A percentile compares a stretch with the other conserved stretches of the same genome.
Evolutionary conservation across 2,329 filamentous ascomycete species (phyloP).

Genomic region (Cladosporium sp.): DNA sequence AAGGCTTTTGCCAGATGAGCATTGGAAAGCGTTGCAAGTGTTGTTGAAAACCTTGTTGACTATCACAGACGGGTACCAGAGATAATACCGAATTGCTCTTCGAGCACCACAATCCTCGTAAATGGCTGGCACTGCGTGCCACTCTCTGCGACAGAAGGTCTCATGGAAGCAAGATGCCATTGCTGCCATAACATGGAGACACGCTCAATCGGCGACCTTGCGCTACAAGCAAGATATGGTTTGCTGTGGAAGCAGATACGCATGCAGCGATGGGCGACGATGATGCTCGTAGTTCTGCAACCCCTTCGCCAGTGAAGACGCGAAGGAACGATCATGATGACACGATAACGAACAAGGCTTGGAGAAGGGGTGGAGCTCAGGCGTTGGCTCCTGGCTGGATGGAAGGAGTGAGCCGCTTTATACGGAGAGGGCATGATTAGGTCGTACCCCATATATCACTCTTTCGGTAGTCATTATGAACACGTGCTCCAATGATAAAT

Average conservation of each 20-base stretch:
- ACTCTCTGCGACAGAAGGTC: neutral
- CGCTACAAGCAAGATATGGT: neutral
- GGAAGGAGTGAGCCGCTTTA: neutral
- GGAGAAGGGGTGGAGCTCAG: neutral
- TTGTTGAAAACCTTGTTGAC: neutral
- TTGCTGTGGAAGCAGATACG: neutral
- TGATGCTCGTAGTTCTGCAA: neutral
- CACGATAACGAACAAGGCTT: neutral
- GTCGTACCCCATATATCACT: slow-evolving; percentile 6
- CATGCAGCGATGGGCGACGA: neutral
- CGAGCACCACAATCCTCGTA: neutral
- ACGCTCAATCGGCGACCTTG: neutral
- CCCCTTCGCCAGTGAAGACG: neutral
- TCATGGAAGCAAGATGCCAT: neutral
- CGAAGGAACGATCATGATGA: neutral
- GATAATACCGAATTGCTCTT: neutral
- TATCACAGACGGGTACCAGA: neutral
- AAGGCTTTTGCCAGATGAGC: neutral
- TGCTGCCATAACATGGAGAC: neutral
- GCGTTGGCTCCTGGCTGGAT: slow-evolving; percentile 4
- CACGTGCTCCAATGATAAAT: slow-evolving; percentile 1
- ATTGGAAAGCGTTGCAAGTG: neutral
- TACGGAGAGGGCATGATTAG: slow-evolving; percentile 4
- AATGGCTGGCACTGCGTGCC: neutral
- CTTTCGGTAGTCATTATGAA: slow-evolving; percentile 7